Percentiles rank a stretch among this genome's conserved stretches.
Evolutionary conservation across 495 filamentous ascomycete genomes (phyloP).

Genomic region (Annulohypoxylon stygium): DNA sequence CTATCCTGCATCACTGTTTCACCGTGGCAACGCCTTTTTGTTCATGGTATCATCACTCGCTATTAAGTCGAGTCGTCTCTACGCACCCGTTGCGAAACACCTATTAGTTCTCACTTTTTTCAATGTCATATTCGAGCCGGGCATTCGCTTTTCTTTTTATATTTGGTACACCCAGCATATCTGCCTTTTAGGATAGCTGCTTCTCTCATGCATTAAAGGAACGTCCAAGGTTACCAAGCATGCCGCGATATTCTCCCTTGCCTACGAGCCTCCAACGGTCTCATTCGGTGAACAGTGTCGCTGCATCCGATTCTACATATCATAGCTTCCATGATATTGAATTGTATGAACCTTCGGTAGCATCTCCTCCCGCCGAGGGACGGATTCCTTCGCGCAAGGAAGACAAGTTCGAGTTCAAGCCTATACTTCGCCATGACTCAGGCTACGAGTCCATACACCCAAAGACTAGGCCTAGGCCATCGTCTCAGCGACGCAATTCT

Average conservation of each 20-base stretch:
- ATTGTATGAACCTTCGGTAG: constrained; percentile 48
- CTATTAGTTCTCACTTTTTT: constrained; percentile 2
- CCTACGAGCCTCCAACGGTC: constrained; percentile 51
- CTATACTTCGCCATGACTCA: constrained; percentile 63
- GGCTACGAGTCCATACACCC: constrained; percentile 62
- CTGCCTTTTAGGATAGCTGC: background rate
- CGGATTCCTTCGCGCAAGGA: constrained; percentile 33
- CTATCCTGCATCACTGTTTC: constrained; percentile 21
- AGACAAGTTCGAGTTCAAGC: constrained; percentile 45
- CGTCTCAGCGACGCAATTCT: constrained; percentile 40
- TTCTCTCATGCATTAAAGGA: constrained; percentile 31
- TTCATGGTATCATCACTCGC: constrained; percentile 6
- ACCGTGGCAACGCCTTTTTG: constrained; percentile 32
- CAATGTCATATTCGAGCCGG: constrained; percentile 1
- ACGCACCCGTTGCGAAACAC: background rate
- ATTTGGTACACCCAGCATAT: background rate
- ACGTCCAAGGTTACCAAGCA: constrained; percentile 35
- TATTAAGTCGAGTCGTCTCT: constrained; percentile 8
- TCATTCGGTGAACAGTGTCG: constrained; percentile 57
- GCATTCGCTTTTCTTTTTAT: background rate
- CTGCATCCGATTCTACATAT: constrained; percentile 59
- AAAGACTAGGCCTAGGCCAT: constrained; percentile 40
- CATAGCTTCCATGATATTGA: constrained; percentile 63
- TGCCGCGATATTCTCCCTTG: constrained; percentile 52
- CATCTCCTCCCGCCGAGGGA: constrained; percentile 17